Evolutionary conservation across 495 filamentous ascomycete species (phyloP).

Genomic region (Rusavskia elegans): DNA sequence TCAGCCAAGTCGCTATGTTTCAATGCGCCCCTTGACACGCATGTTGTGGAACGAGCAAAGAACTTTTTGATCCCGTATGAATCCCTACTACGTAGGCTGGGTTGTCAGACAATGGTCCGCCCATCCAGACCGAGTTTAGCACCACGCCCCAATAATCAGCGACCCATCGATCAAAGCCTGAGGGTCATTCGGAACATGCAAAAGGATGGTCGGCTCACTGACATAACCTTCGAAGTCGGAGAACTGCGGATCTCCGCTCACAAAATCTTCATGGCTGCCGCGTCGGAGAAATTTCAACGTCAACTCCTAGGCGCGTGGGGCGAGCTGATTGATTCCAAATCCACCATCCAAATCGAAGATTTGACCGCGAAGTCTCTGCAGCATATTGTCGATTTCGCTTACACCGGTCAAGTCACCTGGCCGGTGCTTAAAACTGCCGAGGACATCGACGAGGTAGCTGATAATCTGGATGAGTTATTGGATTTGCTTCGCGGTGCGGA

Average conservation of each 20-base stretch:
- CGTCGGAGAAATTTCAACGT: conserved; percentile 11
- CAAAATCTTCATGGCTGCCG: conserved; percentile 12
- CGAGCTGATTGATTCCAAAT: background rate
- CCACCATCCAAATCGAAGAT: conserved; percentile 5
- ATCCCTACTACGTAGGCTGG: conserved; percentile 11
- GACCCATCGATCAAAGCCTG: background rate
- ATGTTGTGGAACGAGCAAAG: conserved; percentile 6
- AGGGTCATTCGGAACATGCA: conserved; percentile 6
- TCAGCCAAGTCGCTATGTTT: conserved; percentile 12
- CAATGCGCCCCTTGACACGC: conserved; percentile 12
- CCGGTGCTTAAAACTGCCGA: conserved; percentile 3
- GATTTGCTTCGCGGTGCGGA: conserved; percentile 12
- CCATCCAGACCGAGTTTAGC: conserved; percentile 6
- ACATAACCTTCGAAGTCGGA: conserved; percentile 13
- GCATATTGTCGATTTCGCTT: conserved; percentile 16
- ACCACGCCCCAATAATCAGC: background rate
- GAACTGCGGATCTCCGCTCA: conserved; percentile 11
- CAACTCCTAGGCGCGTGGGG: conserved; percentile 13
- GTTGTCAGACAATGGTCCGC: conserved; percentile 11
- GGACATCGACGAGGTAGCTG: conserved; percentile 6
- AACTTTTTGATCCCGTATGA: conserved; percentile 16
- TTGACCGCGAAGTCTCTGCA: conserved; percentile 12
- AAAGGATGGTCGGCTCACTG: conserved; percentile 8
- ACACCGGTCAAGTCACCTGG: conserved; percentile 9
- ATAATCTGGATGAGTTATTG: conserved; percentile 11